These are phyloP conservation scores for Sugiyamaella lignohabitans DNA, from an alignment of 805 yeast genomes.

Conservation along the genomic window DNA sequence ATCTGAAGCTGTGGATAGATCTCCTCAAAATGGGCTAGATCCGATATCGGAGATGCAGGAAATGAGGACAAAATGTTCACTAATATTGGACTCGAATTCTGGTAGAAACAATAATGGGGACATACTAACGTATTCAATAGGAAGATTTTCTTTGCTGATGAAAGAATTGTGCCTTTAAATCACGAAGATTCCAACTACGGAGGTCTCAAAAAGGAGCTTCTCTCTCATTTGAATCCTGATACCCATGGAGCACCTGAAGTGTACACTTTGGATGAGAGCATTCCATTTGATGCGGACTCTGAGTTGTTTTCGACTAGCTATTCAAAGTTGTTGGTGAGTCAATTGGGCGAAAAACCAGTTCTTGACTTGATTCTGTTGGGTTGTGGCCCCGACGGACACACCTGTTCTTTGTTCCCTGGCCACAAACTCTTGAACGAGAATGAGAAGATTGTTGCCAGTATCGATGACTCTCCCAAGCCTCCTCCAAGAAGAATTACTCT, in stretches of 20 bases:
- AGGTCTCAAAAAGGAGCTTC: slow-evolving; percentile 58
- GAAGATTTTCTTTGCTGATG: slow-evolving; percentile 85
- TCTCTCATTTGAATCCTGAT: slow-evolving; percentile 36
- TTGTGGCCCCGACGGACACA: slow-evolving; percentile 95
- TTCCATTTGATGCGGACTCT: slow-evolving; percentile 49
- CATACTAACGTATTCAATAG: slow-evolving; percentile 29
- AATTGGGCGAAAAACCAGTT: slow-evolving; percentile 29
- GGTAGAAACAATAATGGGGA: background rate
- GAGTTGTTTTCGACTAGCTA: slow-evolving; percentile 59
- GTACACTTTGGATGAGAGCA: slow-evolving; percentile 56
- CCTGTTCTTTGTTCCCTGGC: slow-evolving; percentile 88
- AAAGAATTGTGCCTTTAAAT: slow-evolving; percentile 76
- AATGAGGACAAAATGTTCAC: too few species aligned
- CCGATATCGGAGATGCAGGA: too few species aligned
- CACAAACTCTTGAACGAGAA: slow-evolving; percentile 59
- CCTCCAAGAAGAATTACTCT: slow-evolving; percentile 89
- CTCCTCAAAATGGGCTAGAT: too few species aligned
- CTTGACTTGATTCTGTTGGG: slow-evolving; percentile 73
- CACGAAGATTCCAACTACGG: slow-evolving; percentile 85
- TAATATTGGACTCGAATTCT: too few species aligned
- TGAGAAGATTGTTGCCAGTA: slow-evolving; percentile 48
- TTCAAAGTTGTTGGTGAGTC: slow-evolving; percentile 48
- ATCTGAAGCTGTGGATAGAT: too few species aligned
- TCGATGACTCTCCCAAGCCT: slow-evolving; percentile 85
- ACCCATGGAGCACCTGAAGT: slow-evolving; percentile 48